These are phyloP conservation scores for Eutreptiella sp. DNA, from an alignment of 208 protist genomes.

Conservation along the genomic window DNA sequence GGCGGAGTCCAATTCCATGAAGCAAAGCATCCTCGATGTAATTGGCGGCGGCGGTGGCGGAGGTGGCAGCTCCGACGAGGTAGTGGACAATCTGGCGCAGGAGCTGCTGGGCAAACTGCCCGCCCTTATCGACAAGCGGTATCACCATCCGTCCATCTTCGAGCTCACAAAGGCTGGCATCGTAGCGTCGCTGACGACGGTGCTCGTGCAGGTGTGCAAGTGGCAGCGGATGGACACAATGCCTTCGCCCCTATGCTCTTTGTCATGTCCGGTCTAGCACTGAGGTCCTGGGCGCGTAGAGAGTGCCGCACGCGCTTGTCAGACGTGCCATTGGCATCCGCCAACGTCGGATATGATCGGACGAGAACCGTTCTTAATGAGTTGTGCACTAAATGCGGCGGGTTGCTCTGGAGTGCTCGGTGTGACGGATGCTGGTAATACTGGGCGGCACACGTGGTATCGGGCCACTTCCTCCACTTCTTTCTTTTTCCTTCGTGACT, in stretches of 20 bases:
- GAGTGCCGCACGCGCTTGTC: no score
- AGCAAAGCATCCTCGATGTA: constrained; percentile 40
- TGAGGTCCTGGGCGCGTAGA: no score
- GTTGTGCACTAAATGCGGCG: no score
- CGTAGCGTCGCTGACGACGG: constrained; percentile 47
- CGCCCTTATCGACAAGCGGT: constrained; percentile 4
- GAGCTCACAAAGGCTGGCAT: constrained; percentile 32
- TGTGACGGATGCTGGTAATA: no score
- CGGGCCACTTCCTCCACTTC: no score
- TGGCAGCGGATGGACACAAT: constrained; percentile 22
- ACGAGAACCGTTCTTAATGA: no score
- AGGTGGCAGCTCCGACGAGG: constrained; percentile 8
- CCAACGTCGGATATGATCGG: no score
- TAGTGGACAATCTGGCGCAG: constrained; percentile 25
- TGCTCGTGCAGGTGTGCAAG: constrained; percentile 43
- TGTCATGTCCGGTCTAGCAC: no score
- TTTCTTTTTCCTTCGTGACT: no score
- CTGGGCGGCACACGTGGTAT: no score
- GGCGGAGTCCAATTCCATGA: constrained; percentile 45
- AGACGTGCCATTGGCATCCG: no score
- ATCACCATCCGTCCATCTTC: constrained; percentile 7
- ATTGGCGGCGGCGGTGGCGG: constrained; percentile 15
- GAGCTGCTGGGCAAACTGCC: constrained; percentile 23
- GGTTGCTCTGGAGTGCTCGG: no score
- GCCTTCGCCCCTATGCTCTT: neutral